Evolutionary conservation across 169 alveolate species (phyloP).

Genomic region (Plasmodium gonderi): DNA sequence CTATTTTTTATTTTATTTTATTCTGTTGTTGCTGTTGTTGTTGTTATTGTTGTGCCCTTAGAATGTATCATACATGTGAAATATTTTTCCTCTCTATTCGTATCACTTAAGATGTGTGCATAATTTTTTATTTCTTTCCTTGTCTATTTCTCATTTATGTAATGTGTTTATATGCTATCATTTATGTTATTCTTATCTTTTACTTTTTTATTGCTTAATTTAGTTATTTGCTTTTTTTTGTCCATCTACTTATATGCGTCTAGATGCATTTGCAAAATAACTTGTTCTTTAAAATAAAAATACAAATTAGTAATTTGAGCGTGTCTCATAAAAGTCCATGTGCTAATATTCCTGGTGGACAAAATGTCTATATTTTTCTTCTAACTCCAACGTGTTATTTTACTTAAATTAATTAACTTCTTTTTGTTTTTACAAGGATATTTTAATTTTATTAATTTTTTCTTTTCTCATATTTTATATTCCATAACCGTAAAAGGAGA

Average conservation of each 20-base stretch:
- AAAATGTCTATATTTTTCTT: background rate
- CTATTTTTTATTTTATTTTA: no score
- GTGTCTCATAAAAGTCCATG: background rate
- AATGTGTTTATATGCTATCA: background rate
- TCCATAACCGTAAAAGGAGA: constrained; percentile 4
- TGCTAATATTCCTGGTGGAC: background rate
- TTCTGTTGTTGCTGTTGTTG: no score
- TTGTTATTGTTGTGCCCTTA: no score
- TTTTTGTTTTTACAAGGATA: background rate
- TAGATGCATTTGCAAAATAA: background rate
- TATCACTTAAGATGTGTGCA: background rate
- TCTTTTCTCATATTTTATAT: constrained; percentile 39
- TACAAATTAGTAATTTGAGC: background rate
- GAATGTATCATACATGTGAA: background rate
- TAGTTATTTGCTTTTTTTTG: background rate
- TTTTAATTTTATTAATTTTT: background rate
- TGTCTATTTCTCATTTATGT: background rate
- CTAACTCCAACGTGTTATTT: background rate
- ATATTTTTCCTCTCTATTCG: background rate
- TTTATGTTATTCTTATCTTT: background rate
- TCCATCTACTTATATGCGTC: background rate
- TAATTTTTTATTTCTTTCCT: background rate
- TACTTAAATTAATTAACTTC: background rate
- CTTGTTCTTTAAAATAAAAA: background rate
- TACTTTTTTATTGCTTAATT: background rate